Conservation (phyloP, 1,284 basidiomycete genomes). For the Ustilago nuda region DNA sequence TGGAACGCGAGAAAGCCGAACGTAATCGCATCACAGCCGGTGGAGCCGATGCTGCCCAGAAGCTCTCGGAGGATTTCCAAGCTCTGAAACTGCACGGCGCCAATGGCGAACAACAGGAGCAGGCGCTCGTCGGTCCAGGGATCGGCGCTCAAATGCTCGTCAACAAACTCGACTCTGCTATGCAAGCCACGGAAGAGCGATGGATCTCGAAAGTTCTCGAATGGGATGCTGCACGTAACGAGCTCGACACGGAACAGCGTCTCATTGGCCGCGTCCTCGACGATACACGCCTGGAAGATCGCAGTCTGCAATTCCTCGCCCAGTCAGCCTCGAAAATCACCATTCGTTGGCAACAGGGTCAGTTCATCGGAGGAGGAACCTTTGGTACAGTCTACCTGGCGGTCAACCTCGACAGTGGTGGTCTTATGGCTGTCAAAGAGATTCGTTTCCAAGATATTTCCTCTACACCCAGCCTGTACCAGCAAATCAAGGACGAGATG, state of each 20-base stretch:
- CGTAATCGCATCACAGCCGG: conserved; percentile 50
- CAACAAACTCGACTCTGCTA: conserved; percentile 56
- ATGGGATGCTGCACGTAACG: conserved; percentile 62
- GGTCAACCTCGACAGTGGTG: conserved; percentile 95
- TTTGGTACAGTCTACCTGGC: conserved; percentile 91
- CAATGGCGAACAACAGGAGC: conserved; percentile 71
- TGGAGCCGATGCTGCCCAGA: conserved; percentile 31
- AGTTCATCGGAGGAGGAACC: conserved; percentile 96
- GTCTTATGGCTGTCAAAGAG: conserved; percentile 99
- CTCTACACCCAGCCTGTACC: conserved; percentile 76
- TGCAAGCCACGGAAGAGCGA: conserved; percentile 62
- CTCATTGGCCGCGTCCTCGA: conserved; percentile 67
- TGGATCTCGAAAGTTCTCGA: conserved; percentile 58
- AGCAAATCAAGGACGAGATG: conserved; percentile 96
- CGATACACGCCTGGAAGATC: conserved; percentile 67
- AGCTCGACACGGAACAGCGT: conserved; percentile 60
- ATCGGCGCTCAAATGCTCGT: conserved; percentile 46
- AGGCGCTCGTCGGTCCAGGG: conserved; percentile 68
- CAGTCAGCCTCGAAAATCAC: conserved; percentile 84
- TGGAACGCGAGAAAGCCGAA: conserved; percentile 60
- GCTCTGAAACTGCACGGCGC: conserved; percentile 26
- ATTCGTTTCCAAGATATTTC: conserved; percentile 92
- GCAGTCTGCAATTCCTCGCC: conserved; percentile 63
- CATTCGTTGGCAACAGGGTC: conserved; percentile 97
- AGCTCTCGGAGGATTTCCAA: conserved; percentile 41